Conservation (phyloP, 2,329 filamentous ascomycete species). For the Penicillium olsonii region DNA sequence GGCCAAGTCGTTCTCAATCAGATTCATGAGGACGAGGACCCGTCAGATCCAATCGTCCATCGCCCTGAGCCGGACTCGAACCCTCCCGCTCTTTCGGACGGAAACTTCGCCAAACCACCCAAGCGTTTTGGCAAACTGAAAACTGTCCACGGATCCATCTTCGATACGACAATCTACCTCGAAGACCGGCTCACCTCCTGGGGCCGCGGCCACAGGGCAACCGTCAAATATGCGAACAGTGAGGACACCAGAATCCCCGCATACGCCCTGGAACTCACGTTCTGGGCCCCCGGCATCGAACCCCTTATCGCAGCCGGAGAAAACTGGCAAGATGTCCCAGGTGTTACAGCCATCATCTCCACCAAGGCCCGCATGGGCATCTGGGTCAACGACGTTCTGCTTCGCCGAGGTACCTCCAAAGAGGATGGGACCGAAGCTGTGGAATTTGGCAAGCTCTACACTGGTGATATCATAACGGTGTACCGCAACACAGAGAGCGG, state of each 20-base stretch:
- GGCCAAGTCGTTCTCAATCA: slow-evolving; percentile 34
- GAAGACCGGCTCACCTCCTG: slow-evolving; percentile 71
- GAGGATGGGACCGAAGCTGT: slow-evolving; percentile 53
- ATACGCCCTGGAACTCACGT: slow-evolving; percentile 74
- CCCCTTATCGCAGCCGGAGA: slow-evolving; percentile 58
- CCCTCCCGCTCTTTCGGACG: slow-evolving; percentile 1
- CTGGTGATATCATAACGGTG: slow-evolving; percentile 75
- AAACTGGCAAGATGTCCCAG: slow-evolving; percentile 55
- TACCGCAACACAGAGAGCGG: slow-evolving; percentile 54
- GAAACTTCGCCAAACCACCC: slow-evolving; percentile 36
- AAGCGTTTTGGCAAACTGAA: slow-evolving; percentile 64
- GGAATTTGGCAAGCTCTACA: slow-evolving; percentile 68
- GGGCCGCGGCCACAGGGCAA: slow-evolving; percentile 72
- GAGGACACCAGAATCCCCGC: slow-evolving; percentile 76
- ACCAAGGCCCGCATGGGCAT: slow-evolving; percentile 79
- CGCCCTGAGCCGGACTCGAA: slow-evolving; percentile 14
- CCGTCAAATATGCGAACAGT: slow-evolving; percentile 62
- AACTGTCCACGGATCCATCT: slow-evolving; percentile 66
- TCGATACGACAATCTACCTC: slow-evolving; percentile 65
- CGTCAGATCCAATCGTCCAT: slow-evolving; percentile 23
- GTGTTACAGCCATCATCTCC: slow-evolving; percentile 70
- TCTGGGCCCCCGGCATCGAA: slow-evolving; percentile 71
- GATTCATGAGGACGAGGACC: slow-evolving; percentile 19
- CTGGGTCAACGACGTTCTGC: slow-evolving; percentile 69
- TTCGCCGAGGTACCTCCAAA: slow-evolving; percentile 59